A percentile compares a stretch with the other conserved stretches of the same genome.
These are phyloP conservation scores for Starmera quercuum DNA, from an alignment of 805 yeast genomes.

Conservation along the genomic window DNA sequence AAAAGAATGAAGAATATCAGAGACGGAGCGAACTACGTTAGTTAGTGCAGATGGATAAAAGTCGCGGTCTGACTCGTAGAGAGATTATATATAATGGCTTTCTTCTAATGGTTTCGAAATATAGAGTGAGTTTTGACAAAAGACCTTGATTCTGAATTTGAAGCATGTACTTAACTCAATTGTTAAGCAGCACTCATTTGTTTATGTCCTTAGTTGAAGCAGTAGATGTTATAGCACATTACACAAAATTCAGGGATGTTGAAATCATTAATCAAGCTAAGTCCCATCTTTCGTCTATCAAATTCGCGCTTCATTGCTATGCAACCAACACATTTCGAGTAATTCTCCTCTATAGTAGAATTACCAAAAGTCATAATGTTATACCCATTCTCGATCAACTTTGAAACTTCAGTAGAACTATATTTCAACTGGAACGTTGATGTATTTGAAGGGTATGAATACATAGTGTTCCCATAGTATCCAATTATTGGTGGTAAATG, in stretches of 20 bases:
- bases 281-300: slow-evolving; percentile 27
- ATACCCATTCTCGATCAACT: slow-evolving; percentile 45
- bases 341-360: slow-evolving; percentile 27
- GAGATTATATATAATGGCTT: no score
- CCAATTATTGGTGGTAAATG: slow-evolving; percentile 46
- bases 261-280: slow-evolving; percentile 13
- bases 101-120: no score
- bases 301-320: slow-evolving; percentile 44
- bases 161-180: no score
- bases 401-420: slow-evolving; percentile 30
- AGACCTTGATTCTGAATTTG: no score
- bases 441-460: slow-evolving; percentile 39
- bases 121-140: no score
- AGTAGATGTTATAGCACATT: slow-evolving; percentile 30
- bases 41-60: no score
- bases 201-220: slow-evolving; percentile 31
- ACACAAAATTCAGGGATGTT: slow-evolving; percentile 26
- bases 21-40: no score
- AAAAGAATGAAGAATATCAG: no score
- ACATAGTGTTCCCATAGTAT: slow-evolving; percentile 38
- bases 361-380: slow-evolving; percentile 40
- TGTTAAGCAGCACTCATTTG: no score
- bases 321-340: slow-evolving; percentile 47
- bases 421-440: slow-evolving; percentile 55
- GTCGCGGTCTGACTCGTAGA: no score